phyloP scores from a whole-genome alignment of 2,329 filamentous ascomycete species.

The Colletotrichum gigasporum region DNA sequence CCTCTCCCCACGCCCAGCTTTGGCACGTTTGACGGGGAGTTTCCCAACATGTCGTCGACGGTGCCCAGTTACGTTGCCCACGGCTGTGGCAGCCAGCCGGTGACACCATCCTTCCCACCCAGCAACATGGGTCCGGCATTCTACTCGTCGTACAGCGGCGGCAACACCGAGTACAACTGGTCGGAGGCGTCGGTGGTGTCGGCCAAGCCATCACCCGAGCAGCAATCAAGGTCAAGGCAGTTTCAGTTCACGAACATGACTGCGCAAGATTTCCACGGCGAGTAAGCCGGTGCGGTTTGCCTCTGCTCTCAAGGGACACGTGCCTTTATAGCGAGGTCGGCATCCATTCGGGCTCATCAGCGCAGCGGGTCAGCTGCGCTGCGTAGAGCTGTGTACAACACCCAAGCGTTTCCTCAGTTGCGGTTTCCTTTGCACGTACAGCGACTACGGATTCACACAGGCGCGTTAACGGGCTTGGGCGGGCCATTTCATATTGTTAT shows the following conservation, averaged over 20 bases:
- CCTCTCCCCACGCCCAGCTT: slow-evolving; percentile 58
- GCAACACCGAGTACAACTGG: slow-evolving; percentile 62
- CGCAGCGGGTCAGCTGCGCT: background rate
- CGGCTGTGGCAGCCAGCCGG: slow-evolving; percentile 54
- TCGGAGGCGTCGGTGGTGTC: slow-evolving; percentile 50
- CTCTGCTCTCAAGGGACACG: background rate
- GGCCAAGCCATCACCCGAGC: slow-evolving; percentile 44
- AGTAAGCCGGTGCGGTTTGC: background rate
- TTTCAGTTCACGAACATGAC: slow-evolving; percentile 49
- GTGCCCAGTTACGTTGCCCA: slow-evolving; percentile 57
- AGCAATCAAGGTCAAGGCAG: slow-evolving; percentile 38
- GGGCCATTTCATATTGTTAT: background rate
- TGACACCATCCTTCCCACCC: slow-evolving; percentile 57
- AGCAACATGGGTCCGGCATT: slow-evolving; percentile 53
- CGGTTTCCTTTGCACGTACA: slow-evolving; percentile 11
- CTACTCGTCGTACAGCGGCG: slow-evolving; percentile 42
- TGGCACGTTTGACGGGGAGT: slow-evolving; percentile 53
- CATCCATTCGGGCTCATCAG: background rate
- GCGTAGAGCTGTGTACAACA: slow-evolving; percentile 18
- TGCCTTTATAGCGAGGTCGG: background rate
- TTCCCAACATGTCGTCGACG: slow-evolving; percentile 45
- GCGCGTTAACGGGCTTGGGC: slow-evolving; percentile 9
- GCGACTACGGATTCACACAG: slow-evolving; percentile 13
- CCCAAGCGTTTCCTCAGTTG: background rate
- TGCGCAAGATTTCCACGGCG: slow-evolving; percentile 34